Conservation (phyloP, 2,329 filamentous ascomycete genomes). For the Ascocoryne sarcoides region DNA sequence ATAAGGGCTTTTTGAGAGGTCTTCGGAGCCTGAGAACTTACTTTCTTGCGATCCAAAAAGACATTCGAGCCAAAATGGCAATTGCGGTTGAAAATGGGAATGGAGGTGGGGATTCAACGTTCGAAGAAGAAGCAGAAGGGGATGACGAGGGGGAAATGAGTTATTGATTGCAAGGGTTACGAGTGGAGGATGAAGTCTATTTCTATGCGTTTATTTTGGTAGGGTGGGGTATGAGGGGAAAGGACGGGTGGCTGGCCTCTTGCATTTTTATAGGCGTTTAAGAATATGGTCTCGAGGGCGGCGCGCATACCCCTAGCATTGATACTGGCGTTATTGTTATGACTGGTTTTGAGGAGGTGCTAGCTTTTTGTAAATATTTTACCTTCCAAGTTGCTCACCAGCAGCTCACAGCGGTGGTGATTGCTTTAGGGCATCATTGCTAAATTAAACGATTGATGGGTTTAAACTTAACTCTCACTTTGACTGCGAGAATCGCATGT, state of each 20-base stretch:
- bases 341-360: not conserved
- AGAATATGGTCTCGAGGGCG: not conserved
- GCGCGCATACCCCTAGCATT: not conserved
- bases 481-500: too few species aligned
- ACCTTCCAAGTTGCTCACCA: too few species aligned
- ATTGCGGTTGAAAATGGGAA: constrained; percentile 5
- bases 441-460: too few species aligned
- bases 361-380: too few species aligned
- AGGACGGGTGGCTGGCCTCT: constrained; percentile 6
- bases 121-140: constrained; percentile 6
- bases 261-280: not conserved
- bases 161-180: constrained; percentile 7
- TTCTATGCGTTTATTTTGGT: too few species aligned
- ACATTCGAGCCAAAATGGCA: constrained; percentile 42
- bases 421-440: too few species aligned
- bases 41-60: constrained; percentile 78
- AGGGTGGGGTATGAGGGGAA: not conserved
- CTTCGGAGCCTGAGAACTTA: constrained; percentile 71
- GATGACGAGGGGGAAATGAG: constrained; percentile 22
- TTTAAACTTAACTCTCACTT: too few species aligned
- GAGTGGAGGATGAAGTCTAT: not conserved
- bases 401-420: too few species aligned
- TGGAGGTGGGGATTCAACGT: constrained; percentile 5
- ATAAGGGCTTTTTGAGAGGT: constrained; percentile 82
- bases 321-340: not conserved